These are phyloP conservation scores for Saccharomyces uvarum DNA, from an alignment of 1,139 yeast genomes.

Conservation along the genomic window DNA sequence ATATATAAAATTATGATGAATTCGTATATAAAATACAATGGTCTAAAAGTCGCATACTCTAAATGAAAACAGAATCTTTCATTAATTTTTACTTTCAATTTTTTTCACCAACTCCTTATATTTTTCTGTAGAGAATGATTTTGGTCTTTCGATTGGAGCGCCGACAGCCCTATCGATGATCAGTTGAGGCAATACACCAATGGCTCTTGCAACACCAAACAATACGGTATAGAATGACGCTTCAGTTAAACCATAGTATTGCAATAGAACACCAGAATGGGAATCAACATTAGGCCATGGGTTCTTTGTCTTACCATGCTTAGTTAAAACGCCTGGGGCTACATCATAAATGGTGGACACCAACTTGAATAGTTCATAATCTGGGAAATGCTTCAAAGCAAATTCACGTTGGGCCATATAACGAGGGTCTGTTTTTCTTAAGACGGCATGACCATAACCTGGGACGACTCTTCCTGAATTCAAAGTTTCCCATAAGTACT, in stretches of 20 bases:
- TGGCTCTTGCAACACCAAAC: constrained; percentile 96
- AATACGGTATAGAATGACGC: constrained; percentile 94
- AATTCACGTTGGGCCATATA: constrained; percentile 95
- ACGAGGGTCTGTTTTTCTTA: constrained; percentile 45
- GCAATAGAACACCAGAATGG: constrained; percentile 93
- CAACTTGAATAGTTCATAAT: constrained; percentile 82
- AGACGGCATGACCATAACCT: constrained; percentile 41
- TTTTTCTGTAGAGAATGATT: constrained; percentile 70
- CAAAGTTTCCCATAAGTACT: constrained; percentile 35
- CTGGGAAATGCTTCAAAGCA: constrained; percentile 95
- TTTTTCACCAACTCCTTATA: constrained; percentile 32
- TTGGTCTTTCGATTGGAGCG: constrained; percentile 94
- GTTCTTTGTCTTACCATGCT: constrained; percentile 97
- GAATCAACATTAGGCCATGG: constrained; percentile 99
- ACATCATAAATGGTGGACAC: constrained; percentile 88
- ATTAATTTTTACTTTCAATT: neutral
- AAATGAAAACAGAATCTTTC: neutral
- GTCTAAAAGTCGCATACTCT: neutral
- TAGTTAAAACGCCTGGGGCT: constrained; percentile 89
- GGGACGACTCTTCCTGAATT: constrained; percentile 39
- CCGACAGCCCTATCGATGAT: constrained; percentile 95
- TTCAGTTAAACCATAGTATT: constrained; percentile 94
- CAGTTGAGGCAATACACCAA: constrained; percentile 94
- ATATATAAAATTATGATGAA: neutral
- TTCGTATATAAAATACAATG: neutral